Evolutionary conservation across 352 stramenopile genomes (phyloP).

Genomic region (Phytophthora chlamydospora): DNA sequence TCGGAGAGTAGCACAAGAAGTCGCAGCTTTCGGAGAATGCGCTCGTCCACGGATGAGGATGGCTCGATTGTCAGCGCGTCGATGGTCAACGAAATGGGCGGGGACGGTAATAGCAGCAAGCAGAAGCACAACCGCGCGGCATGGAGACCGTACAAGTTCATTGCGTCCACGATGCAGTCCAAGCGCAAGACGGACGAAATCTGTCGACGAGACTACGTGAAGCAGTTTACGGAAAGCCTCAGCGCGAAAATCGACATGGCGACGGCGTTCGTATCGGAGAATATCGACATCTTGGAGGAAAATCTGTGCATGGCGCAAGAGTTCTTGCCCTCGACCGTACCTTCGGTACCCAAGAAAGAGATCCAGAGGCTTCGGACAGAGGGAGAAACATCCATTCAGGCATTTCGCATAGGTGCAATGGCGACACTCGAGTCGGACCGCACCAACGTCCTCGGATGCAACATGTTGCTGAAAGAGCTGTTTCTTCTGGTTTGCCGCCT

Average conservation of each 20-base stretch:
- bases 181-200: constrained; percentile 49
- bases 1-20: constrained; percentile 64
- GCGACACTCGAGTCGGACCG: constrained; percentile 33
- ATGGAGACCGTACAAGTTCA: constrained; percentile 81
- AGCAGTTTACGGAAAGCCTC: constrained; percentile 55
- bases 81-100: constrained; percentile 39
- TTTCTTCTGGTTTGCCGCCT: constrained; percentile 62
- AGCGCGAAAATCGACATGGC: constrained; percentile 47
- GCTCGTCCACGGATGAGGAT: constrained; percentile 67
- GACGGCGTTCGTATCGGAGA: constrained; percentile 53
- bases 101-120: constrained; percentile 25
- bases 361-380: constrained; percentile 55
- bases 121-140: constrained; percentile 34
- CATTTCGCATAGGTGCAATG: constrained; percentile 43
- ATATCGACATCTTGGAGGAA: constrained; percentile 76
- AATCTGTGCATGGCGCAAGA: constrained; percentile 67
- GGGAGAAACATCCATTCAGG: constrained; percentile 40
- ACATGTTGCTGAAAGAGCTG: constrained; percentile 65
- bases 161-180: constrained; percentile 78
- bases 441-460: constrained; percentile 71
- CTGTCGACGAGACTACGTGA: constrained; percentile 56
- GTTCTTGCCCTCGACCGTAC: constrained; percentile 61
- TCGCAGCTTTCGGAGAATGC: constrained; percentile 55
- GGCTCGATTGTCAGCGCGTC: constrained; percentile 36
- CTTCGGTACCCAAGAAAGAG: constrained; percentile 61